These are phyloP conservation scores for Lentinula novae-zelandiae DNA, from an alignment of 1,284 basidiomycete genomes.

Conservation along the genomic window DNA sequence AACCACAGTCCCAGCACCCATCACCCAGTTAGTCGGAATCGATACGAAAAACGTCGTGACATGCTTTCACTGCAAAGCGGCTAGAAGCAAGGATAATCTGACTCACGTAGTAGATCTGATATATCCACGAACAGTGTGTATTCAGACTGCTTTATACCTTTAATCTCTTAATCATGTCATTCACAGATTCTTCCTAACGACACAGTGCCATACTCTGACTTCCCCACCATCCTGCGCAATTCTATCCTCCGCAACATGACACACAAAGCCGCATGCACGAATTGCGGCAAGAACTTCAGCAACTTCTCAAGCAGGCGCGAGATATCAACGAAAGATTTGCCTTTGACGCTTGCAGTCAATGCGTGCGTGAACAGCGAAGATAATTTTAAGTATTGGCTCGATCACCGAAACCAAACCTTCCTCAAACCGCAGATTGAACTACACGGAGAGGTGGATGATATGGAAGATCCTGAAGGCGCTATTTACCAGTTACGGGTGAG, in stretches of 20 bases:
- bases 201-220: slow-evolving; percentile 46
- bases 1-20: slow-evolving; percentile 50
- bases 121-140: slow-evolving; percentile 77
- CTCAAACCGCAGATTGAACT: slow-evolving; percentile 52
- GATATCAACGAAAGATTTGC: slow-evolving; percentile 67
- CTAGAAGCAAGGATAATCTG: slow-evolving; percentile 69
- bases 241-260: slow-evolving; percentile 81
- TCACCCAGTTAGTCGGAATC: slow-evolving; percentile 81
- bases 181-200: slow-evolving; percentile 39
- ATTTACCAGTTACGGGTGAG: slow-evolving; percentile 71
- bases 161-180: slow-evolving; percentile 27
- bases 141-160: not conserved
- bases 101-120: slow-evolving; percentile 84
- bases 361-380: slow-evolving; percentile 81
- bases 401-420: slow-evolving; percentile 50
- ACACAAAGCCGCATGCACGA: slow-evolving; percentile 83
- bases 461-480: slow-evolving; percentile 52
- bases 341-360: slow-evolving; percentile 87
- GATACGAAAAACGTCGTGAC: slow-evolving; percentile 71
- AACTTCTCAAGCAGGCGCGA: slow-evolving; percentile 73
- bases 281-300: slow-evolving; percentile 70
- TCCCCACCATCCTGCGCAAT: slow-evolving; percentile 68
- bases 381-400: slow-evolving; percentile 74
- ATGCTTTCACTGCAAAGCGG: slow-evolving; percentile 74
- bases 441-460: slow-evolving; percentile 54